A percentile compares a stretch with the other conserved stretches of the same genome.
Conservation (phyloP, 148 eudicot species). For the Rhododendron mucronatum region DNA sequence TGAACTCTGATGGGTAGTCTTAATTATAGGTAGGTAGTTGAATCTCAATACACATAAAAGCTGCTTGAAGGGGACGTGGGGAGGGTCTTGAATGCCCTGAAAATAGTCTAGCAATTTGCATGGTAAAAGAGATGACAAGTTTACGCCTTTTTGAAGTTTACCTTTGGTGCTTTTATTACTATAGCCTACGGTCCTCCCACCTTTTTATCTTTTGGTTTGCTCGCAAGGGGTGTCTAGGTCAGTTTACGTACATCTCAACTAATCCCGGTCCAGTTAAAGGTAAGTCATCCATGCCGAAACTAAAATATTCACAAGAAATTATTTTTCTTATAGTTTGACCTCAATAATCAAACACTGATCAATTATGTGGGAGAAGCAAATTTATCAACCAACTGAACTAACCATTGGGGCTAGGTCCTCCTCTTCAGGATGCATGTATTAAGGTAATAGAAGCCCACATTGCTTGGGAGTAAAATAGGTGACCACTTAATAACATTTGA, state of each 20-base stretch:
- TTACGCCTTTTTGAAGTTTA: not conserved
- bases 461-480: too few relatives aligned
- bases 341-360: too few relatives aligned
- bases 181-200: not conserved
- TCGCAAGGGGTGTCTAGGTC: too few relatives aligned
- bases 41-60: not conserved
- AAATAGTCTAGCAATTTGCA: not conserved
- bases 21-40: not conserved
- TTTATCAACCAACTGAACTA: too few relatives aligned
- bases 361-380: too few relatives aligned
- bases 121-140: not conserved
- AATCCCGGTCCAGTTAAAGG: too few relatives aligned
- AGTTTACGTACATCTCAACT: fast-evolving
- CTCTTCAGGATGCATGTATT: not conserved
- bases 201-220: too few relatives aligned
- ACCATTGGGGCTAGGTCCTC: not conserved
- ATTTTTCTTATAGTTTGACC: too few relatives aligned
- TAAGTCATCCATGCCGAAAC: too few relatives aligned
- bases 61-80: not conserved
- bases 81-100: not conserved
- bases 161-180: not conserved
- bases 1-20: not conserved
- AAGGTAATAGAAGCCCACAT: too few relatives aligned
- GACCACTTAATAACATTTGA: too few relatives aligned
- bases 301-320: too few relatives aligned